These are phyloP conservation scores for Radiomyces spectabilis DNA, from an alignment of 192 early-diverging fungal genomes.

Conservation along the genomic window DNA sequence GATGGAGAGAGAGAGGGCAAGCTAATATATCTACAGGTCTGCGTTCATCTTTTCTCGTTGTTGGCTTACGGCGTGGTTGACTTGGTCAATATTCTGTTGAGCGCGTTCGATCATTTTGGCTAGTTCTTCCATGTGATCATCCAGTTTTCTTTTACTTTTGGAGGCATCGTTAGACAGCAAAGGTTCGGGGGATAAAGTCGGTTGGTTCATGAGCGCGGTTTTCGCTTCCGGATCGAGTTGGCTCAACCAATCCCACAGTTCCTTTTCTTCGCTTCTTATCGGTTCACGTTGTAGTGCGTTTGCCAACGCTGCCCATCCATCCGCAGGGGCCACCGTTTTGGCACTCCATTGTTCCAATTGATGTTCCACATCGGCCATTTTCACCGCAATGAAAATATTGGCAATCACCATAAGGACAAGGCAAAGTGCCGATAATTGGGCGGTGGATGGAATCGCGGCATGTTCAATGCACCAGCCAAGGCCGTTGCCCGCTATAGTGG, in stretches of 20 bases:
- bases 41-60: too few relatives aligned
- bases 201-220: not conserved
- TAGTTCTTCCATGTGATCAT: not conserved
- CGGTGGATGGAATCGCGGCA: not conserved
- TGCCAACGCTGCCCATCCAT: not conserved
- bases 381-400: not conserved
- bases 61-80: not conserved
- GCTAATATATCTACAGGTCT: too few relatives aligned
- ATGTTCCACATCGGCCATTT: not conserved
- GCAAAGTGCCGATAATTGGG: not conserved
- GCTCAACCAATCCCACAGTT: conserved; percentile 1
- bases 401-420: not conserved
- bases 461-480: too few relatives aligned
- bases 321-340: not conserved
- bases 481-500: too few relatives aligned
- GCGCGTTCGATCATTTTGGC: not conserved
- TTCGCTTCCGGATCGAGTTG: not conserved
- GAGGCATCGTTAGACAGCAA: not conserved
- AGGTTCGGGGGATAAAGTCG: not conserved
- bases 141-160: not conserved
- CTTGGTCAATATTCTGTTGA: not conserved
- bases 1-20: too few relatives aligned
- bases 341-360: not conserved
- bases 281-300: not conserved
- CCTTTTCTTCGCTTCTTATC: too few relatives aligned